Evolutionary conservation across 306 rosid species (phyloP).

Genomic region (Vicia villosa): DNA sequence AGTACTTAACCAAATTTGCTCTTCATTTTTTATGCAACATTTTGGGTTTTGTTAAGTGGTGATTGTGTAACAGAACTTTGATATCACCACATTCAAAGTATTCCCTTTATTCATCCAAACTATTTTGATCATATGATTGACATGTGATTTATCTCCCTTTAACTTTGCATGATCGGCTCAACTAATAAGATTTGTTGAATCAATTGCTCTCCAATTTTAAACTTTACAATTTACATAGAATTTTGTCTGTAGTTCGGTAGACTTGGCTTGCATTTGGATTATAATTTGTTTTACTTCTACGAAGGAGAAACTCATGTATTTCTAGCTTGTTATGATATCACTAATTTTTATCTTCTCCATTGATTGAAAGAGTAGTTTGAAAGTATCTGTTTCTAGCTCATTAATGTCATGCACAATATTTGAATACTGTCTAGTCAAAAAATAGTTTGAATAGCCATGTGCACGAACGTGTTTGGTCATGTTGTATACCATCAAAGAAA

Average conservation of each 20-base stretch:
- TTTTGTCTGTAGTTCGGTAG: not conserved
- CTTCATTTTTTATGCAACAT: not conserved
- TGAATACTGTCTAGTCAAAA: not conserved
- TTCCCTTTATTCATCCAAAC: not conserved
- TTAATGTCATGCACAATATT: not conserved
- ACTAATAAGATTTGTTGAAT: not conserved
- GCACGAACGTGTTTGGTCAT: too few relatives aligned
- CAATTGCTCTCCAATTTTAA: not conserved
- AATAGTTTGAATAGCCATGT: too few relatives aligned
- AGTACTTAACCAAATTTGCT: constrained; percentile 1
- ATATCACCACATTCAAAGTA: not conserved
- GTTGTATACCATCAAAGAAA: too few relatives aligned
- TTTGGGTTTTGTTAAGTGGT: not conserved
- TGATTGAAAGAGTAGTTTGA: not conserved
- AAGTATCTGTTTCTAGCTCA: constrained; percentile 7
- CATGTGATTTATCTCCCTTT: not conserved
- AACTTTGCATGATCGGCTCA: not conserved
- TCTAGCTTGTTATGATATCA: not conserved
- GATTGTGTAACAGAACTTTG: not conserved
- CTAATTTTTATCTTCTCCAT: not conserved
- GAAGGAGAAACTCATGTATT: not conserved
- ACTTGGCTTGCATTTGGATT: not conserved
- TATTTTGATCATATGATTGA: not conserved
- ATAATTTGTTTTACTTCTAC: not conserved
- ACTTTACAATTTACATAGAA: not conserved